These are phyloP conservation scores for Talaromyces sp. DNA, from an alignment of 2,329 filamentous ascomycete genomes.

Conservation along the genomic window DNA sequence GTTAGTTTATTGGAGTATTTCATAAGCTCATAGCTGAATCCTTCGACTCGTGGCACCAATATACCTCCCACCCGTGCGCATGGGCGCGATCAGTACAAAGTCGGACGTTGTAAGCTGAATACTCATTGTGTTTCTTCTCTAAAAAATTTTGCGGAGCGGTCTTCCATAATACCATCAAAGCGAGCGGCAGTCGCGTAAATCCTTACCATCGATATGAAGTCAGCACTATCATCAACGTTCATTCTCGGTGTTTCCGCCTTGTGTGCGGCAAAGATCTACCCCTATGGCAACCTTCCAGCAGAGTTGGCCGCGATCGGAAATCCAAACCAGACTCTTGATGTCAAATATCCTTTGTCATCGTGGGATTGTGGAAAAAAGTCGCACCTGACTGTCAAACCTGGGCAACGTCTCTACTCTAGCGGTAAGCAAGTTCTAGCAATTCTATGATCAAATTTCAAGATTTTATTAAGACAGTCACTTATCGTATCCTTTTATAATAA, in stretches of 20 bases:
- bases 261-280: neutral
- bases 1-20: neutral
- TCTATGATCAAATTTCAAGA: neutral
- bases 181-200: neutral
- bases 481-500: neutral
- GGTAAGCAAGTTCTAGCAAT: neutral
- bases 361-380: constrained; percentile 7
- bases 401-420: neutral
- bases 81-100: neutral
- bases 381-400: neutral
- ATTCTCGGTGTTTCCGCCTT: neutral
- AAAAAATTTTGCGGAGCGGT: neutral
- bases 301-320: neutral
- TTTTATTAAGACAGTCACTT: neutral
- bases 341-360: neutral
- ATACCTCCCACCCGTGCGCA: neutral
- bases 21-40: neutral
- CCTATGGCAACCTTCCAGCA: neutral
- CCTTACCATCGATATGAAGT: constrained; percentile 1
- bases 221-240: neutral
- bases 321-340: neutral
- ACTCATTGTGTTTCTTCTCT: neutral
- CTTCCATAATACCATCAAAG: neutral
- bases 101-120: neutral
- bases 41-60: neutral